Base-by-base conservation (phyloP, 2,329 filamentous ascomycete genomes). In the Arthrinium phaeospermum region DNA sequence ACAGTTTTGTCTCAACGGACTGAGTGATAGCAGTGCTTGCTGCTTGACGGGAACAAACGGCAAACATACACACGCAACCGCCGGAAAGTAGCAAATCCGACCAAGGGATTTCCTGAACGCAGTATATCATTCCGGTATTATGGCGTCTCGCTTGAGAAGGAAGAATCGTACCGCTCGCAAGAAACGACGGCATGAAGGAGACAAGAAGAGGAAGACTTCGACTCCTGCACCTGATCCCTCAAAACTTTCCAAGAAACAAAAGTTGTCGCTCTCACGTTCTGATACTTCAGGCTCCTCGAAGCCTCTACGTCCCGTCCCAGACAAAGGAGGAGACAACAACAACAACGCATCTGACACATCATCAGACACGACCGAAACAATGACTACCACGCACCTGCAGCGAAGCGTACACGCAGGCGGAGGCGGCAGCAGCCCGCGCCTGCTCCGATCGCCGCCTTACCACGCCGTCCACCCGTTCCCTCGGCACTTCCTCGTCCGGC, bases 401-500 rank as follows among this genome's bases (percentile, higher is more conserved):
- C 70, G 37, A 27, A 41, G 19, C 22, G 19, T 64, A 64, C 46
- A 49, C 46, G 22, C 46, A 49, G 45, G 6, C 19, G 46, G 19
- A 1, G 53, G 30, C 10, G 8, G 16, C 10, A 64, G 34, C 57
- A 64, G 34, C 57, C 19, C 57, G 5, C 41, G 67, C 27, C 16
- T 45, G 44, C 71, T 3, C 19, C 47, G 19, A 24, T n/a, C 44
- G 27, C n/a, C 27, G 34, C 51, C 41, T 7, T 14, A 45, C 30
- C 30, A 61, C 30, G 19, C 10, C 67, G 67, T 19, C 34, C 69
- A 53, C 44, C 73, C 78, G 24, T 73, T 74, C 4, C 81, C 80
- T 10, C 80, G 79, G 12, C 81, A 85, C 78, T 89, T 86, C 76
- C 74, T 89, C 68, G 80, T 86, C 73, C 83, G 86, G 1, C 84